These are phyloP conservation scores for Echinosophora koreensis DNA, from an alignment of 306 rosid genomes.

Conservation along the genomic window DNA sequence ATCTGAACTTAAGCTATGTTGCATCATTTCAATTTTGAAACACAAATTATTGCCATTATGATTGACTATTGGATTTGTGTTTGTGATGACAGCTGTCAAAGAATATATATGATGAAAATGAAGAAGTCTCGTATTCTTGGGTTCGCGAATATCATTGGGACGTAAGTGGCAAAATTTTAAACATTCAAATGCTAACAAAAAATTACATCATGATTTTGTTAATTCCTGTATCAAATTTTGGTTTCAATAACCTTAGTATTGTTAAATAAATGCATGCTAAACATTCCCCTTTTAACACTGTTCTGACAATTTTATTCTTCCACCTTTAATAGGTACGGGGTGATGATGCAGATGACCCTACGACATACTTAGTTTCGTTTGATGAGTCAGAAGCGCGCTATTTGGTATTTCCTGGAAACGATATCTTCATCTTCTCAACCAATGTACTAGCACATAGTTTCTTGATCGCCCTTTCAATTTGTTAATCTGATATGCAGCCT, in stretches of 20 bases:
- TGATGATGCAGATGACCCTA: conserved; percentile 83
- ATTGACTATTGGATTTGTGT: conserved; percentile 40
- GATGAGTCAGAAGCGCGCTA: conserved; percentile 87
- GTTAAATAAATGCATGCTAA: conserved; percentile 68
- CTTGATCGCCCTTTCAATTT: conserved; percentile 16
- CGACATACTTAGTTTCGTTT: conserved; percentile 84
- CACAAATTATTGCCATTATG: conserved; percentile 7
- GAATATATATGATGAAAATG: conserved; percentile 86
- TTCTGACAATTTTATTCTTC: conserved; percentile 24
- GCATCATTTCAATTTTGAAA: conserved; percentile 28
- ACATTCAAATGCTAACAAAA: conserved; percentile 21
- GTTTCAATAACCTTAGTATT: conserved; percentile 19
- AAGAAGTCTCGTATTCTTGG: conserved; percentile 85
- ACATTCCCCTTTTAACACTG: conserved; percentile 49
- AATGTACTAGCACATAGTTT: conserved; percentile 1
- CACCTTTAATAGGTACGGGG: conserved; percentile 73
- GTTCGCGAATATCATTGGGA: conserved; percentile 94
- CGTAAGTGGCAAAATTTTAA: conserved; percentile 62
- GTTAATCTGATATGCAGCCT: conserved; percentile 68
- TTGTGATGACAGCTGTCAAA: conserved; percentile 79
- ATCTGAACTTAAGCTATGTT: neutral
- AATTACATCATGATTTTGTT: conserved; percentile 16
- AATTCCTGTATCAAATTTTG: neutral
- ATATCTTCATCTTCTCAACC: conserved; percentile 12
- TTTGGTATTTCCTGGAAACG: conserved; percentile 63